A percentile compares a stretch with the other conserved stretches of the same genome.
phyloP scores from a whole-genome alignment of 148 eudicot species.

The Camellia granthamiana region DNA sequence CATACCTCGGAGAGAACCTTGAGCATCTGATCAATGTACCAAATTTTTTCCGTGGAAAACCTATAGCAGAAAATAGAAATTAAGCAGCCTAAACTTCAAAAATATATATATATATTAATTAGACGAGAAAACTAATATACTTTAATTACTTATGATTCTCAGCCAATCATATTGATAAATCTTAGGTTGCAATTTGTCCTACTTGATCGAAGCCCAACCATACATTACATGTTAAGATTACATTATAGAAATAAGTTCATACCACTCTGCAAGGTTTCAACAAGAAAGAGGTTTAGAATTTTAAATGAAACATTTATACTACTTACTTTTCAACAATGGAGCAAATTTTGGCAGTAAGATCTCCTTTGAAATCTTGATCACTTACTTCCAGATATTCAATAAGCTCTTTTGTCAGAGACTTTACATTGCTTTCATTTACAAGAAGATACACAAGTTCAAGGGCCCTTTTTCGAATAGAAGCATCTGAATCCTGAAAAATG shows the following conservation, averaged over 20 bases:
- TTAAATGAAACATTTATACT: not conserved
- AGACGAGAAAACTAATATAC: not conserved
- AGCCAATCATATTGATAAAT: too few relatives aligned
- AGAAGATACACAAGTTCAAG: conserved; percentile 93
- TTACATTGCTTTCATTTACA: conserved; percentile 89
- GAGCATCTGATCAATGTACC: too few relatives aligned
- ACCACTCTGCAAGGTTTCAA: not conserved
- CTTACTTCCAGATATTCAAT: conserved; percentile 86
- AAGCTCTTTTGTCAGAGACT: conserved; percentile 84
- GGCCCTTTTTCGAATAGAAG: conserved; percentile 95
- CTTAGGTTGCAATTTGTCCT: not conserved
- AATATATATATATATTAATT: too few relatives aligned
- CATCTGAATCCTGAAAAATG: conserved; percentile 86
- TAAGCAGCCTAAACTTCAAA: too few relatives aligned
- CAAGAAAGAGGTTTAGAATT: conserved; percentile 6
- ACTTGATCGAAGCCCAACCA: not conserved
- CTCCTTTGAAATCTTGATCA: conserved; percentile 85
- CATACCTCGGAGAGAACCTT: too few relatives aligned
- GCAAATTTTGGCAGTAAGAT: conserved; percentile 91
- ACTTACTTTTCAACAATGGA: conserved; percentile 97
- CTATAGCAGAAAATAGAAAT: too few relatives aligned
- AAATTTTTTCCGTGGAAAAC: too few relatives aligned
- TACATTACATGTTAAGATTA: not conserved
- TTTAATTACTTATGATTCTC: too few relatives aligned
- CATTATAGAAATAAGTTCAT: not conserved